Conservation (phyloP, 2,329 filamentous ascomycete genomes). For the Teratosphaeria pseudoeucalypti region DNA sequence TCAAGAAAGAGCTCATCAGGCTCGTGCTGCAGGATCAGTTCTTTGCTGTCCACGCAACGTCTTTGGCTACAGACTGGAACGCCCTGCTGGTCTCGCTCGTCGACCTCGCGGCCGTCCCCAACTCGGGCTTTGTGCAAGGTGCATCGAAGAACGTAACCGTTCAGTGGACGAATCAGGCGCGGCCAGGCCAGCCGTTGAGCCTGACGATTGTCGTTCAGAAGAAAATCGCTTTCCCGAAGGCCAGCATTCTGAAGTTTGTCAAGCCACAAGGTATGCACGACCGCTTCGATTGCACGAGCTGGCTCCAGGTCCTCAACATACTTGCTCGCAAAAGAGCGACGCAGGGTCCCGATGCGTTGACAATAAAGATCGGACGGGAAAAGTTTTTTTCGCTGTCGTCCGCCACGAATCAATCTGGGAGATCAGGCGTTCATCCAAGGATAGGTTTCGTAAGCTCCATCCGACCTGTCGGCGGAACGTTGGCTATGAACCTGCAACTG, state of each 20-base stretch:
- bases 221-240: not conserved
- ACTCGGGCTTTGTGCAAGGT: not conserved
- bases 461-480: not conserved
- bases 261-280: not conserved
- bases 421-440: not conserved
- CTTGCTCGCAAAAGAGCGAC: not conserved
- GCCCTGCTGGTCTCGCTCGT: not conserved
- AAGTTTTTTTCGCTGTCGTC: not conserved
- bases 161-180: not conserved
- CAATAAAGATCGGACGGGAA: not conserved
- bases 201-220: not conserved
- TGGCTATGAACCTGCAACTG: constrained; percentile 4
- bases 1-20: not conserved
- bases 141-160: not conserved
- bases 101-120: not conserved
- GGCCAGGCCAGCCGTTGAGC: not conserved
- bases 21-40: not conserved
- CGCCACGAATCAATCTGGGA: not conserved
- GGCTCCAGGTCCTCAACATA: not conserved
- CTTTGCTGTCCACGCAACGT: not conserved
- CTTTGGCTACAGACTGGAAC: not conserved
- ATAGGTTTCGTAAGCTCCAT: not conserved
- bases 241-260: not conserved
- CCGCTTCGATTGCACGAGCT: not conserved
- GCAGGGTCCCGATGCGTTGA: not conserved